A percentile compares a stretch with the other conserved stretches of the same genome.
Evolutionary conservation across 2,329 filamentous ascomycete genomes (phyloP).

Genomic region (Mariannaea elegans): DNA sequence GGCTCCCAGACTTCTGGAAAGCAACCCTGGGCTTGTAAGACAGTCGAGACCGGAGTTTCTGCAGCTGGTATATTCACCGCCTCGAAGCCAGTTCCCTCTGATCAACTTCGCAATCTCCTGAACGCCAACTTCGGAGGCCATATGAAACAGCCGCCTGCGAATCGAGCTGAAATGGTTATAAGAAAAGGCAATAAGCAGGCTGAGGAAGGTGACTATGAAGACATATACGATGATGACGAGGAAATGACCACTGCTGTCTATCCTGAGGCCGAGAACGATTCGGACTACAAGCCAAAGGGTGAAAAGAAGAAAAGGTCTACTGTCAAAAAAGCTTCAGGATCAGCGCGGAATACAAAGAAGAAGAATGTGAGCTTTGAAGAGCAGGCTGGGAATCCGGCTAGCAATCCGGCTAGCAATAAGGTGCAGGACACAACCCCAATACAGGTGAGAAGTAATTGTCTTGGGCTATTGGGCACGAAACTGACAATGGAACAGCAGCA

Average conservation of each 20-base stretch:
- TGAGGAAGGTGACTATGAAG: neutral
- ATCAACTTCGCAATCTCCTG: constrained; percentile 16
- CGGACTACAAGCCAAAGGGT: constrained; percentile 23
- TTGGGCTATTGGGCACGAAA: neutral
- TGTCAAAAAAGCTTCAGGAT: constrained; percentile 2
- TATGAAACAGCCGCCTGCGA: constrained; percentile 1
- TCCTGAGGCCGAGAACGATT: constrained; percentile 30
- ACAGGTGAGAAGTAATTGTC: neutral
- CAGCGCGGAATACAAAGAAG: constrained; percentile 17
- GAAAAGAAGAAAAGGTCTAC: constrained; percentile 12
- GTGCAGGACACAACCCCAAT: neutral
- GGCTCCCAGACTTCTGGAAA: too few relatives aligned
- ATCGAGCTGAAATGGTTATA: neutral
- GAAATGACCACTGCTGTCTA: neutral
- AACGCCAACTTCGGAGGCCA: constrained; percentile 7
- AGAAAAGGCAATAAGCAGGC: neutral
- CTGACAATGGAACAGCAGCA: neutral
- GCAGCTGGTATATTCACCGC: neutral
- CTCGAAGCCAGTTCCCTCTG: neutral
- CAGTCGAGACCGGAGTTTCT: too few relatives aligned
- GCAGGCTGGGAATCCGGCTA: neutral
- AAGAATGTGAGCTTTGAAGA: neutral
- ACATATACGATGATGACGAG: neutral
- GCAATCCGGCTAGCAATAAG: neutral
- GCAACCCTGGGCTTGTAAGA: neutral